Conservation (phyloP, 169 alveolate species). For the Cryptosporidium sp. region DNA sequence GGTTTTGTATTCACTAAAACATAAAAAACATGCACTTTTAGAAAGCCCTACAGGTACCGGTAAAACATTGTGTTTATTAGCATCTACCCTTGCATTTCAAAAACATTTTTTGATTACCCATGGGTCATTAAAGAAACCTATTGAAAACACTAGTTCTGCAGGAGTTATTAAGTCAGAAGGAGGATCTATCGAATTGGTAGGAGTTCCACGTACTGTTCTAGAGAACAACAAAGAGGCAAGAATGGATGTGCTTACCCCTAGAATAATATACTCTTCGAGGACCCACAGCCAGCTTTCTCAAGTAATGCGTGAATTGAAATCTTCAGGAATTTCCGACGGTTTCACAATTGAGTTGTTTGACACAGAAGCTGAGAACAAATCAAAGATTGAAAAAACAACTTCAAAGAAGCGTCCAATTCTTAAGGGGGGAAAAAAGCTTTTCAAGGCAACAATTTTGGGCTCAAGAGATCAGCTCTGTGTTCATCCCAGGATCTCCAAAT, state of each 20-base stretch:
- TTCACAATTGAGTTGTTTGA: conserved; percentile 50
- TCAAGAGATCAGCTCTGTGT: conserved; percentile 92
- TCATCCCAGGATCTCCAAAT: conserved; percentile 82
- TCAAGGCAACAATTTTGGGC: conserved; percentile 87
- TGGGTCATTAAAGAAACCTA: conserved; percentile 34
- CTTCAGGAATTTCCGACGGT: conserved; percentile 53
- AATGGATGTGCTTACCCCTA: conserved; percentile 75
- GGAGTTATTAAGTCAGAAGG: conserved; percentile 80
- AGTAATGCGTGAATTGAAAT: conserved; percentile 89
- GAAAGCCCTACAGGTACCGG: conserved; percentile 99
- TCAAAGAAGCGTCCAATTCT: conserved; percentile 78
- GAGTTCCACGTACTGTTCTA: conserved; percentile 67
- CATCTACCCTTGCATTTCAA: conserved; percentile 89
- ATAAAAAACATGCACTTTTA: conserved; percentile 89
- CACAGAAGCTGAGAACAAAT: conserved; percentile 25
- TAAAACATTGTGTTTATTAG: conserved; percentile 92
- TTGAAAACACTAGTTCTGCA: conserved; percentile 48
- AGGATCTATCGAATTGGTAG: conserved; percentile 70
- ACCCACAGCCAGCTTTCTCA: conserved; percentile 93
- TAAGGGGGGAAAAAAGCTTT: conserved; percentile 84
- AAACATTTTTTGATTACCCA: conserved; percentile 44
- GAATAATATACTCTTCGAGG: conserved; percentile 91
- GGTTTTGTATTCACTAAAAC: conserved; percentile 84
- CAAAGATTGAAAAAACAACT: conserved; percentile 8
- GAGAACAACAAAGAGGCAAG: conserved; percentile 57